These are phyloP conservation scores for Leptographium flavum DNA, from an alignment of 2,329 filamentous ascomycete genomes.

Conservation along the genomic window DNA sequence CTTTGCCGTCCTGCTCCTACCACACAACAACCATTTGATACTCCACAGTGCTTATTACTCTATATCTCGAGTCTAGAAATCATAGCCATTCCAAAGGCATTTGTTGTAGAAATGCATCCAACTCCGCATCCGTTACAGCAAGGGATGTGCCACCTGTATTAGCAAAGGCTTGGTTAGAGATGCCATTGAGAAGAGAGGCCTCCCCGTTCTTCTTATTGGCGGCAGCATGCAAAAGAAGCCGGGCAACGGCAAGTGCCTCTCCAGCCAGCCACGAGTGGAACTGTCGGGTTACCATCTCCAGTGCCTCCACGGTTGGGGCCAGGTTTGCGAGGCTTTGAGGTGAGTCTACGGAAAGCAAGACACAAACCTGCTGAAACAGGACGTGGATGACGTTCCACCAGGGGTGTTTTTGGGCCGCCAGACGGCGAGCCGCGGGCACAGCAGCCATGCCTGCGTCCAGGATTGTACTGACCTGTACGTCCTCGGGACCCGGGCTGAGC, in stretches of 20 bases:
- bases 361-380: background rate
- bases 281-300: background rate
- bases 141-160: no score
- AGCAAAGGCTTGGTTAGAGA: no score
- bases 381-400: background rate
- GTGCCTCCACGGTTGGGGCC: background rate
- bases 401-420: background rate
- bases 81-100: no score
- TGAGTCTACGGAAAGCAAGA: background rate
- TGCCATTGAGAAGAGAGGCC: background rate
- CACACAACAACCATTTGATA: no score
- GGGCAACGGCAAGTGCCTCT: background rate
- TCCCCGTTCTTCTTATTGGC: background rate
- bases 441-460: background rate
- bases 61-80: no score
- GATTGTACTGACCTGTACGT: background rate
- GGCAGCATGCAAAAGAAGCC: background rate
- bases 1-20: no score
- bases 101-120: no score
- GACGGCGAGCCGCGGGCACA: background rate
- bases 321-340: background rate
- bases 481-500: background rate
- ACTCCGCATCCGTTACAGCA: no score
- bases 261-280: background rate
- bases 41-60: no score